Conservation (phyloP, 2,329 filamentous ascomycete species). For the Xylariaceae sp. region DNA sequence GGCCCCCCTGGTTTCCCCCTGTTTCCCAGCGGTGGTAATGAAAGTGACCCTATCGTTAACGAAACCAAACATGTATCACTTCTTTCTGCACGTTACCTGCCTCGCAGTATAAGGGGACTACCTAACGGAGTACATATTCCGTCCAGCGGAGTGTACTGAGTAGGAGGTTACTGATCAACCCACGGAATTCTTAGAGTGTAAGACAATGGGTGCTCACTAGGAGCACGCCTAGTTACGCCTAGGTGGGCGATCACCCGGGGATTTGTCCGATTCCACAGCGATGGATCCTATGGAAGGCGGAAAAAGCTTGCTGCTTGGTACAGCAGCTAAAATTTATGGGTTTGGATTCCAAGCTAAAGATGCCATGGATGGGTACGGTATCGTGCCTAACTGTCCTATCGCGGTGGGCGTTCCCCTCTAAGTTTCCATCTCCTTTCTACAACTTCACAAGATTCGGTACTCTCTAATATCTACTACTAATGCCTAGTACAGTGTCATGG, state of each 20-base stretch:
- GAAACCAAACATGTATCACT: background rate
- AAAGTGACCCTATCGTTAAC: background rate
- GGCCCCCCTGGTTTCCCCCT: background rate
- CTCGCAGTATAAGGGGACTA: background rate
- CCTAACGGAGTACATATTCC: background rate
- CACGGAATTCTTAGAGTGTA: background rate
- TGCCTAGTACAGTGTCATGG: background rate
- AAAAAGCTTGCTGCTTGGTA: background rate
- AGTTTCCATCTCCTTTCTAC: background rate
- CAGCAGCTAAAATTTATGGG: background rate
- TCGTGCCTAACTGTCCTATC: background rate
- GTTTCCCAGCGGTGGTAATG: background rate
- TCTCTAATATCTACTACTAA: background rate
- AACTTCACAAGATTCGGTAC: background rate
- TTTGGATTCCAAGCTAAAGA: background rate
- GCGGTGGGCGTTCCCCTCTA: background rate
- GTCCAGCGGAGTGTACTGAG: background rate
- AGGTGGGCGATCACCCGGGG: background rate
- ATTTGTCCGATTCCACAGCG: background rate
- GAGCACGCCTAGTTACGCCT: background rate
- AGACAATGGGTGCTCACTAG: background rate
- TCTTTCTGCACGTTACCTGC: background rate
- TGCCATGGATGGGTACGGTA: background rate
- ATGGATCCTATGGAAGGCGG: background rate
- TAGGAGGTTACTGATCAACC: no score